Evolutionary conservation across 495 filamentous ascomycete species (phyloP), one percentile per base, ranked within the genome.

Genomic region (Coniosporium apollinis): DNA sequence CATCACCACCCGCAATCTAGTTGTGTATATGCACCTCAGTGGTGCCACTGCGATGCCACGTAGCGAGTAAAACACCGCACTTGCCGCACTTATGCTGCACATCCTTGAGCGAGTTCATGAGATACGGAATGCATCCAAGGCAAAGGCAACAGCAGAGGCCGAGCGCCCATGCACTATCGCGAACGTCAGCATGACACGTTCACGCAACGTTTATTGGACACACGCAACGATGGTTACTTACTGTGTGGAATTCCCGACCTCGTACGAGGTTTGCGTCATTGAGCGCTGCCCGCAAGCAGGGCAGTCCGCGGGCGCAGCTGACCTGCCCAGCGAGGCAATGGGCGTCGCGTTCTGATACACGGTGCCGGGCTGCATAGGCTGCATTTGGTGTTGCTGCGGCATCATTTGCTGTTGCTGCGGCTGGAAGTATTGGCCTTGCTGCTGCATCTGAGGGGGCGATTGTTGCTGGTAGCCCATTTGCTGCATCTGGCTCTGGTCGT

Each of bases 91-190:
- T 56, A 41, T 70, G 67, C 37, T 66, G 48, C 1, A 64, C 58
- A 41, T 70, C 65, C 46, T 70, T 70, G 19, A 69, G 53, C 19
- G 50, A 52, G 8, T 57, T 51, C 43, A 67, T 54, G 36, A 69
- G 22, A 44, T 69, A 70, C 4, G 67, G 66, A 36, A 70, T 60
- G 38, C 64, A 70, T 30, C 65, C 61, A 15, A 70, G 47, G 41
- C 62, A 65, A 22, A 26, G 13, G 48, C 52, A 50, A 42, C 55
- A 65, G 47, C 52, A 59, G 44, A 53, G 32, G 39, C 48, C 33
- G n/a, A 55, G 54, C 18, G 67, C 69, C 63, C 62, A 68, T 0
- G 50, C 60, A 54, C 66, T 72, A 39, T 35, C 2, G 9, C 3
- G 13, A 5, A 13, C 4, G 8, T 26, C 7, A 26, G 8, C 24